Conservation (phyloP, 1,284 basidiomycete genomes). For the Polyporus tsugae region DNA sequence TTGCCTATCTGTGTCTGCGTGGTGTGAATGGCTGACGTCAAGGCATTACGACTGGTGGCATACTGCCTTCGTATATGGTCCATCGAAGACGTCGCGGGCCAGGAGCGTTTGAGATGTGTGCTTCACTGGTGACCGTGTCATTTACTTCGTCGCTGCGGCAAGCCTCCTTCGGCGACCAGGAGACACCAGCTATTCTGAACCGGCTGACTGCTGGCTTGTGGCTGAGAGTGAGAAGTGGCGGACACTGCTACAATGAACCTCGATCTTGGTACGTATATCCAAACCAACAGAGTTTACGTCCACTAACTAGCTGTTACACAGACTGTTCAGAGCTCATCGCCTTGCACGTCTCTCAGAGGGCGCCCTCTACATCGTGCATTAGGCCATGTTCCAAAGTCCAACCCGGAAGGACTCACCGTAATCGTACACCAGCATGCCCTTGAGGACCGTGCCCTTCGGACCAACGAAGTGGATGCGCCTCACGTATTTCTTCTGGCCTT, state of each 20-base stretch:
- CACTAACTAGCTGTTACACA: neutral
- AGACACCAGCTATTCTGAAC: neutral
- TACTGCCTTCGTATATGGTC: neutral
- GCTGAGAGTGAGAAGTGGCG: neutral
- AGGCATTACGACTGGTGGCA: neutral
- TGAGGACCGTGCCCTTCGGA: neutral
- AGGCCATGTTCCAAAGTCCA: neutral
- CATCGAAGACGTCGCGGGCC: neutral
- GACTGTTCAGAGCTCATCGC: neutral
- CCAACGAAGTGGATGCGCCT: neutral
- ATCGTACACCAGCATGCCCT: neutral
- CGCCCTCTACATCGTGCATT: neutral
- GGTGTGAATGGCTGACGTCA: neutral
- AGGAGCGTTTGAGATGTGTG: neutral
- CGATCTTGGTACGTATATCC: too few relatives aligned
- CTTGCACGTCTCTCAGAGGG: too few relatives aligned
- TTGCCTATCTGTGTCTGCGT: neutral
- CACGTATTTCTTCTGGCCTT: conserved; percentile 6
- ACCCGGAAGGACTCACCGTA: neutral
- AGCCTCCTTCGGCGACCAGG: too few relatives aligned
- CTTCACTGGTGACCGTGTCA: neutral
- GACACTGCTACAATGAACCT: neutral
- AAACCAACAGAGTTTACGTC: neutral
- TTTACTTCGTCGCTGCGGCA: neutral
- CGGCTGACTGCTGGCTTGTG: neutral